Conservation (phyloP, 2,329 filamentous ascomycete species). For the Xylariaceae sp. region DNA sequence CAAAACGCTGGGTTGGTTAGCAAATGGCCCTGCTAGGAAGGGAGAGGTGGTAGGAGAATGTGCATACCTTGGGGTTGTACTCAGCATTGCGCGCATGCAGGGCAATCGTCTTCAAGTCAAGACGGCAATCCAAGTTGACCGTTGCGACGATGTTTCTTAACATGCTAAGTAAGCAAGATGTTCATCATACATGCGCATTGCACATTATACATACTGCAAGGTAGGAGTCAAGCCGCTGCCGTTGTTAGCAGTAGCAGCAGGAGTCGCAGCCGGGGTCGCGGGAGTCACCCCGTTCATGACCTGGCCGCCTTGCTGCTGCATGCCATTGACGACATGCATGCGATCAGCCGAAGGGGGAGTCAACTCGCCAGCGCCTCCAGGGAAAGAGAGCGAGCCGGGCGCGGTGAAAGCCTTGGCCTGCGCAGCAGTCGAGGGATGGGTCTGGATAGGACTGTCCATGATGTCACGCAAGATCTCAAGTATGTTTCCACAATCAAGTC, state of each 20-base stretch:
- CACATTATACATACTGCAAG: constrained; percentile 83
- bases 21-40: constrained; percentile 13
- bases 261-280: constrained; percentile 87
- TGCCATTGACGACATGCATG: constrained; percentile 45
- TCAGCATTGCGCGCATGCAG: constrained; percentile 97
- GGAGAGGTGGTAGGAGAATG: constrained; percentile 5
- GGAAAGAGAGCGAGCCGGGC: constrained; percentile 87
- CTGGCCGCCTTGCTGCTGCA: constrained; percentile 53
- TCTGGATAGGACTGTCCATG: constrained; percentile 29
- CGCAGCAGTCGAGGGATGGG: constrained; percentile 83
- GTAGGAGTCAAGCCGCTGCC: constrained; percentile 89
- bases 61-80: constrained; percentile 91
- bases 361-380: constrained; percentile 76
- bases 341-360: constrained; percentile 68
- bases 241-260: constrained; percentile 73
- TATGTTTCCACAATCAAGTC: constrained; percentile 13
- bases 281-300: constrained; percentile 73
- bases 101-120: constrained; percentile 98
- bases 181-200: constrained; percentile 32
- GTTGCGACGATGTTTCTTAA: constrained; percentile 97
- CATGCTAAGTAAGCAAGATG: constrained; percentile 51
- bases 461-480: constrained; percentile 14
- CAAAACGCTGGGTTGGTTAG: constrained; percentile 71
- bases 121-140: constrained; percentile 93
- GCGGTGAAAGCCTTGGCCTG: constrained; percentile 97